Evolutionary conservation across 495 filamentous ascomycete genomes (phyloP).

Genomic region (Trichoderma reesei): DNA sequence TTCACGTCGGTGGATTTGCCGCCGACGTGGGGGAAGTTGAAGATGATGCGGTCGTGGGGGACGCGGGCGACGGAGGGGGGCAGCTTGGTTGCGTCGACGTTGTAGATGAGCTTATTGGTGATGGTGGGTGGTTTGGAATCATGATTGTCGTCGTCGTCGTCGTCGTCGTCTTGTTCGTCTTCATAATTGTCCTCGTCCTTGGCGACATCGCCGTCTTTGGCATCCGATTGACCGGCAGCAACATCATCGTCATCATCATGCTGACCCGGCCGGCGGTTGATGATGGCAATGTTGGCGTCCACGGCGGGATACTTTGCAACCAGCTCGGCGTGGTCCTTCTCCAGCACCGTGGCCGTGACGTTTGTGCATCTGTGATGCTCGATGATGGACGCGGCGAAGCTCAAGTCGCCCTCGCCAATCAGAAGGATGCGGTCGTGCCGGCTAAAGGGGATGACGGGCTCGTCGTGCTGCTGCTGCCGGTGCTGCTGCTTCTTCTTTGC

Average conservation of each 20-base stretch:
- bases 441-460: slow-evolving; percentile 59
- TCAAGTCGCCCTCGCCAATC: slow-evolving; percentile 91
- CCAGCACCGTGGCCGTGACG: slow-evolving; percentile 46
- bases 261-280: slow-evolving; percentile 27
- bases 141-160: not conserved
- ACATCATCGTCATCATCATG: not conserved
- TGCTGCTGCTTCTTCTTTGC: slow-evolving; percentile 3
- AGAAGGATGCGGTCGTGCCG: slow-evolving; percentile 65
- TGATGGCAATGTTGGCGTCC: slow-evolving; percentile 43
- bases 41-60: slow-evolving; percentile 59
- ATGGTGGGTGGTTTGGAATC: too few species aligned
- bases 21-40: slow-evolving; percentile 96
- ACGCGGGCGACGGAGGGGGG: slow-evolving; percentile 30
- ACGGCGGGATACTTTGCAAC: slow-evolving; percentile 71
- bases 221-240: not conserved
- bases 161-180: slow-evolving; percentile 15
- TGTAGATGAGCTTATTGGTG: slow-evolving; percentile 46
- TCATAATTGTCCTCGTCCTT: not conserved
- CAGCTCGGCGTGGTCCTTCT: slow-evolving; percentile 37
- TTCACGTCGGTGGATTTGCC: slow-evolving; percentile 88
- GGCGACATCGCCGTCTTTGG: not conserved
- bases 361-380: slow-evolving; percentile 58
- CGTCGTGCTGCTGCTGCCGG: slow-evolving; percentile 8
- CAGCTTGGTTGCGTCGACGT: slow-evolving; percentile 62
- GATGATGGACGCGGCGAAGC: slow-evolving; percentile 69